Evolutionary conservation across 768 basidiomycete genomes (phyloP), one percentile per base, ranked within the genome.

Genomic region (Boletus fagicola): DNA sequence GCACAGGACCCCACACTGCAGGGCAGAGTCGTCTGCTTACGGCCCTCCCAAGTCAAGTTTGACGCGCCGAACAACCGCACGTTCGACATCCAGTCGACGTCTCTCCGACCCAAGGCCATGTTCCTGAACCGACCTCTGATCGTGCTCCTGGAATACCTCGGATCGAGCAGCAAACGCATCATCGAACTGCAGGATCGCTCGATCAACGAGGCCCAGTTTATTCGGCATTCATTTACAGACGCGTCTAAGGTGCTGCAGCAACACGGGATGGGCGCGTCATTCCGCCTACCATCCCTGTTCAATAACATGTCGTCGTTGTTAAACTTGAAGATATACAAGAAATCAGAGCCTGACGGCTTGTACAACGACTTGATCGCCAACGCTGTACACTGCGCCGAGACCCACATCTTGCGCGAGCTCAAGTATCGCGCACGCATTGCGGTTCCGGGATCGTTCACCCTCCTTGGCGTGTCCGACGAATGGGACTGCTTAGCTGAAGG

Each of bases 401-500:
- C 75, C 8, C 78, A 82, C 58, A 72, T 79, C 11, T 68, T 84
- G 31, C 75, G 83, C 7, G 77, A 79, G 49, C 71, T 84, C 65
- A 83, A 83, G 63, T 77, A 78, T 57, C 75, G 77, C 13, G 82
- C 76, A 3, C 77, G 78, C 40, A 83, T 84, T 33, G 74, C 73
- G 1, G 75, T 84, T 5, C 80, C 81, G 0, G 76, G 71, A 8
- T 78, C 76, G 33, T 78, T 68, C 44, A 83, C 82, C 0, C 69
- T 84, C 2, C 77, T 83, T 28, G 83, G 83, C 0, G 80, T 84
- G 16, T 76, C 77, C 8, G 83, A 84, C 59, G 79, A 80, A 42
- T 77, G 77, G 74, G 70, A 72, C 22, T 79, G 77, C 57, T 66
- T 83, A 8, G 60, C 58, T 2, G 77, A 78, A 57, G 76, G 79